phyloP scores from a whole-genome alignment of 108 stramenopile species.

The Cyclostephanos invisitatus region DNA sequence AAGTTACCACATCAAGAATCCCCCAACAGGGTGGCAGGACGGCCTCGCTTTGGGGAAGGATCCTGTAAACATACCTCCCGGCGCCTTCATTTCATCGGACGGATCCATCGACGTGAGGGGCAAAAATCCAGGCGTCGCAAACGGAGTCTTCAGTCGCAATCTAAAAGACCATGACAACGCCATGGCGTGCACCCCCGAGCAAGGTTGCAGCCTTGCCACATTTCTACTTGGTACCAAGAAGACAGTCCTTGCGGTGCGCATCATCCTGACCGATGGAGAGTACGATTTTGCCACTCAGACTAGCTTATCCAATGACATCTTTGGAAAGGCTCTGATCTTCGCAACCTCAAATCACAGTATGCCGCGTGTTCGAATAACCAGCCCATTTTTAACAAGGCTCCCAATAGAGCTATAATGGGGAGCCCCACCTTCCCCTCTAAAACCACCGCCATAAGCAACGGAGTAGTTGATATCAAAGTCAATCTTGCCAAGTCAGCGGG shows the following conservation, averaged over 20 bases:
- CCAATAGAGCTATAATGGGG: not conserved
- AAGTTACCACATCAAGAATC: no score
- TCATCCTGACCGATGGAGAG: conserved; percentile 23
- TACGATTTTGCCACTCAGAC: conserved; percentile 12
- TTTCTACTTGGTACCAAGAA: no score
- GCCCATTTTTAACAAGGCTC: conserved; percentile 27
- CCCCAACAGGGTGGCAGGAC: no score
- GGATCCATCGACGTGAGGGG: no score
- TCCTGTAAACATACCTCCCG: no score
- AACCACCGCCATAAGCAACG: conserved; percentile 12
- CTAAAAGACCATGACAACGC: no score
- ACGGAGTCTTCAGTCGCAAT: no score
- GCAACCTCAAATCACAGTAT: conserved; percentile 46
- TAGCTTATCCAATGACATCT: conserved; percentile 32
- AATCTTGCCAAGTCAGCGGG: conserved; percentile 8
- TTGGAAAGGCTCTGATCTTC: conserved; percentile 47
- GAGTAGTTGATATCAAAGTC: conserved; percentile 25
- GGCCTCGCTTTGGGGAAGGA: no score
- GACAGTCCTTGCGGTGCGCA: conserved; percentile 41
- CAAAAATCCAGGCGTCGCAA: no score
- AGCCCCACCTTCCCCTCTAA: not conserved
- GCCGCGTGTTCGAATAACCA: conserved; percentile 47
- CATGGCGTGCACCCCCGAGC: no score
- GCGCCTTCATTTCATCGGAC: no score
- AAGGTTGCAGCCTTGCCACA: no score